Evolutionary conservation across 192 early-diverging fungal genomes (phyloP).

Genomic region (Coemansia sp.): DNA sequence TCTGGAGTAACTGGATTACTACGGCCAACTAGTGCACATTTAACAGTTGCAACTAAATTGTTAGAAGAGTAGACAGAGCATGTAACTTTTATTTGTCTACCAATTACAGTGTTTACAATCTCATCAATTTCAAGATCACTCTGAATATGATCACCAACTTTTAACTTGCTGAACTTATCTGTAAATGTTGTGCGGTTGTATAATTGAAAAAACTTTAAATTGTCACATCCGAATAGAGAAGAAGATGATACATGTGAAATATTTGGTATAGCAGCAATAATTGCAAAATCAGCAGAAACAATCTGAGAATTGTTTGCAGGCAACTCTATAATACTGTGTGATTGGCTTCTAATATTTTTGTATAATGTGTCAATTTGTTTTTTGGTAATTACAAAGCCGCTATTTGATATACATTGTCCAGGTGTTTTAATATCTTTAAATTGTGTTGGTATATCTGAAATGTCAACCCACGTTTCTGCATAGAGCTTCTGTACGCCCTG

Average conservation of each 20-base stretch:
- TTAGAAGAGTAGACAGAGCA: slow-evolving; percentile 57
- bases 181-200: slow-evolving; percentile 77
- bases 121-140: slow-evolving; percentile 69
- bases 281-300: slow-evolving; percentile 90
- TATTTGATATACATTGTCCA: background rate
- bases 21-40: too few relatives aligned
- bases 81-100: slow-evolving; percentile 78
- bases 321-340: slow-evolving; percentile 48
- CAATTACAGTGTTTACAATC: slow-evolving; percentile 73
- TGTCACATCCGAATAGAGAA: slow-evolving; percentile 80
- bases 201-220: slow-evolving; percentile 82
- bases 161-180: slow-evolving; percentile 56
- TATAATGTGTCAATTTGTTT: too few relatives aligned
- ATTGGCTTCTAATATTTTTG: slow-evolving; percentile 66
- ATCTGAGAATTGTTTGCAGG: slow-evolving; percentile 52
- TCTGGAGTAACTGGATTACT: too few relatives aligned
- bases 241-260: slow-evolving; percentile 78
- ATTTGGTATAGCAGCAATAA: slow-evolving; percentile 73
- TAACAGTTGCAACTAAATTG: slow-evolving; percentile 69
- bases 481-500: slow-evolving; percentile 2
- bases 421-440: slow-evolving; percentile 8
- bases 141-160: slow-evolving; percentile 68
- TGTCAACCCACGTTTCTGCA: slow-evolving; percentile 9
- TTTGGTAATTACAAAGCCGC: slow-evolving; percentile 51
- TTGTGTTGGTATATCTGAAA: background rate